Conservation (phyloP, 2,329 filamentous ascomycete genomes). For the Fusarium sp. region DNA sequence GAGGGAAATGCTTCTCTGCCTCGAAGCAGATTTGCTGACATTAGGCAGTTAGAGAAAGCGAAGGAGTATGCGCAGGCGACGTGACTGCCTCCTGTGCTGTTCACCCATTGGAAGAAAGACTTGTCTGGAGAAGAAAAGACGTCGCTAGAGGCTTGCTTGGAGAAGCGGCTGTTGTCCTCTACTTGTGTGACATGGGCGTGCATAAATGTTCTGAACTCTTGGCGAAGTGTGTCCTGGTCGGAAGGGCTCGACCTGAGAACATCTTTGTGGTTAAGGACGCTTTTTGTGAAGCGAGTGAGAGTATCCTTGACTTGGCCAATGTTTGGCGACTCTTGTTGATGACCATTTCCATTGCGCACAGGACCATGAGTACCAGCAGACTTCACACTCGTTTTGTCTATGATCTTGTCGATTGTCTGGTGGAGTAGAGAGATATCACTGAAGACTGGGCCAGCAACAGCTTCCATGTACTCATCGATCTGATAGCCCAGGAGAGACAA, state of each 20-base stretch:
- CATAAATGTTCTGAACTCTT: not conserved
- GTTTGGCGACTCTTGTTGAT: not conserved
- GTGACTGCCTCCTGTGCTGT: not conserved
- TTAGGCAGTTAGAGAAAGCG: not conserved
- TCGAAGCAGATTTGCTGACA: not conserved
- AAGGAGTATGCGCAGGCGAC: not conserved
- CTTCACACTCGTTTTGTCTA: not conserved
- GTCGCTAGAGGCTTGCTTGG: not conserved
- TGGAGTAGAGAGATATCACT: not conserved
- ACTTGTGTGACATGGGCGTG: not conserved
- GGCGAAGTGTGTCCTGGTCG: not conserved
- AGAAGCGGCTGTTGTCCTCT: not conserved
- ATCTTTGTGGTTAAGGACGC: not conserved
- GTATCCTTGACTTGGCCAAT: not conserved
- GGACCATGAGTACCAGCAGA: accelerated
- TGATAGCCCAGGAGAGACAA: not conserved
- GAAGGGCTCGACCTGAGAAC: not conserved
- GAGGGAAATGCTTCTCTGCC: not conserved
- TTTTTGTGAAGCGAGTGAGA: not conserved
- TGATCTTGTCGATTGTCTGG: not conserved
- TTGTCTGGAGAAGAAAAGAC: not conserved
- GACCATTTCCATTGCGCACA: not conserved
- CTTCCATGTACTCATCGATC: not conserved
- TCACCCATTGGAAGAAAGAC: not conserved
- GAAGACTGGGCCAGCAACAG: not conserved